Base-by-base conservation (phyloP, 768 basidiomycete genomes). In the Daedalea quercina region DNA sequence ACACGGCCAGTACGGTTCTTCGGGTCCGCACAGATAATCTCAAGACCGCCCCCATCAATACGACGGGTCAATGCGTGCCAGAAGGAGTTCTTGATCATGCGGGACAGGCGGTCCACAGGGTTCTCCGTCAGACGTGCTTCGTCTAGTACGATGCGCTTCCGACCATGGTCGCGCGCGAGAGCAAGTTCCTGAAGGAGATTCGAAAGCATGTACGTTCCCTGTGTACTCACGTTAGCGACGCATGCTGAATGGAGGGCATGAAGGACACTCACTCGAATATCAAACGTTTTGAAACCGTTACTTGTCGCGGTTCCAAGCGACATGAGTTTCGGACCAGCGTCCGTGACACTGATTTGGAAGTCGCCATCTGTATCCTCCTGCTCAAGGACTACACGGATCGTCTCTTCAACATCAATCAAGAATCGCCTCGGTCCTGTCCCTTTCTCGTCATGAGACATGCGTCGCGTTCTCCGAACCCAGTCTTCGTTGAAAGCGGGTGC, bases 191-290 rank as follows among this genome's bases (percentile, higher is more conserved):
- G 95, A n/a, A 99, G 78, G 23, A 99, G 81, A 70, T 97, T 98
- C 12, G 95, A 97, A 44, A 99, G 76, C 95, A 97, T 98, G 71
- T 98, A 99, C n/a, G 89, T 97, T 40, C 96, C 95, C 87, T 94
- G 24, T 26, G 15, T 25, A 28, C 20, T 45, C 26, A 52, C 35
- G 11, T 43, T 52, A 52, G 50, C n/a, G 40, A 34, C 40, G 34
- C 43, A 13, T 9, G 28, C 20, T 11, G 11, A 33, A n/a, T n/a
- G 3, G 11, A 33, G 15, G 25, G 46, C 6, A 33, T 4, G 46
- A 17, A 26, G 3, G 46, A 12, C 11, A 54, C 80, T 58, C 67
- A 92, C 90, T 43, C 95, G 79, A 57, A 98, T 92, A 70, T 99
- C 95, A 67, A 96, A 96, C 2, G 86, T 87, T 74, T 97, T 97